Evolutionary conservation across 176 grass and related monocot species (phyloP).

Genomic region (Hsuehochloa calcarea): DNA sequence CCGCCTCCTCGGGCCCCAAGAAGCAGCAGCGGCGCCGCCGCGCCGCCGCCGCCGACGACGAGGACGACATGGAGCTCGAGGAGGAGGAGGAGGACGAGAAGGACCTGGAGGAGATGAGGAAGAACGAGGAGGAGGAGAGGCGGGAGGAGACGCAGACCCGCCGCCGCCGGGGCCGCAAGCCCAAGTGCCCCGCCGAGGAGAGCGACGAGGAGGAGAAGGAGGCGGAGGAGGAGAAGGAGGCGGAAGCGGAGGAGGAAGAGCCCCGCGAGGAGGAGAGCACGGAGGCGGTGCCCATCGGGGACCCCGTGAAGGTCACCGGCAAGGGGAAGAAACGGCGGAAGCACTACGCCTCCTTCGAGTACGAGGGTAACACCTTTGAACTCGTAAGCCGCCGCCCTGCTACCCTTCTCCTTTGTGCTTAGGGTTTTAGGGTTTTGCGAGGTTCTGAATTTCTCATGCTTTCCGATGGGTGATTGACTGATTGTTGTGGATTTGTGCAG

Average conservation of each 20-base stretch:
- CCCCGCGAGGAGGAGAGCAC: constrained; percentile 49
- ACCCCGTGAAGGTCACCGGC: constrained; percentile 65
- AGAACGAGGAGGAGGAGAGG: constrained; percentile 45
- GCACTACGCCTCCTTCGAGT: constrained; percentile 80
- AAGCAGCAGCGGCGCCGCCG: constrained; percentile 37
- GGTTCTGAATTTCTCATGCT: neutral
- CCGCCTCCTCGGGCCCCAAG: constrained; percentile 21
- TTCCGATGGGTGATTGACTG: neutral
- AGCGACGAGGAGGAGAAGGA: constrained; percentile 40
- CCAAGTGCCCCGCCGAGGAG: constrained; percentile 32
- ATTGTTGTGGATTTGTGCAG: constrained; percentile 42
- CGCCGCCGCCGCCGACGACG: constrained; percentile 21
- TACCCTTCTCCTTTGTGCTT: neutral
- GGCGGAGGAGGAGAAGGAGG: constrained; percentile 32
- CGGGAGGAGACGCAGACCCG: constrained; percentile 47
- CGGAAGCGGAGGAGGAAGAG: constrained; percentile 28
- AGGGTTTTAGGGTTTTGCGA: constrained; percentile 15
- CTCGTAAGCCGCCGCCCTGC: constrained; percentile 43
- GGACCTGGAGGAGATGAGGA: constrained; percentile 51
- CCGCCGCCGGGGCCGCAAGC: constrained; percentile 39
- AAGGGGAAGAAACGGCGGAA: constrained; percentile 71
- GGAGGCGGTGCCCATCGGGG: constrained; percentile 59
- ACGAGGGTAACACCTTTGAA: constrained; percentile 82
- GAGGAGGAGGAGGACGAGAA: constrained; percentile 61
- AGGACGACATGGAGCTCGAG: constrained; percentile 48